Evolutionary conservation across 2,329 filamentous ascomycete species (phyloP), one percentile per base, ranked within the genome.

Genomic region (Ophiocordyceps sinensis): DNA sequence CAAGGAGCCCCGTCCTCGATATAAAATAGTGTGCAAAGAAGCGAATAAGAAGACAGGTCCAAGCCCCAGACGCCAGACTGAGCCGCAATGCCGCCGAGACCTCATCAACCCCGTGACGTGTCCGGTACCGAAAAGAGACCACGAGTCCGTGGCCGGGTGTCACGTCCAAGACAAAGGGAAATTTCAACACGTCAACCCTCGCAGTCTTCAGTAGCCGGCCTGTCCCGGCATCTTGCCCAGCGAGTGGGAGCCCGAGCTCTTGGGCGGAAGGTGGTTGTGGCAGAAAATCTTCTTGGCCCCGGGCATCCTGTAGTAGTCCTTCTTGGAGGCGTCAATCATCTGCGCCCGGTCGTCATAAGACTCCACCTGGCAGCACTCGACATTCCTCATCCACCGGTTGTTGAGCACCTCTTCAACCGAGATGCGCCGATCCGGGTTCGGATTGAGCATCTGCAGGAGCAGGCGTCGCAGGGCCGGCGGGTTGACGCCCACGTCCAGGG

Each of bases 371-470:
- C 85, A 93, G 62, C 85, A 91, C 51, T 88, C 82, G 34, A 87
- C 74, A 40, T 70, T 73, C 63, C 75, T 81, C 51, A 91, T 65
- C 71, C 78, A 86, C n/a, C 79, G 68, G 51, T 83, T 76, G 46
- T 71, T 76, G 41, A 86, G 63, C 1, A 85, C 77, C 1, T 85
- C 75, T 7, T 70, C 62, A 39, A 91, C 83, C 26, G 70, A 74
- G 49, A 82, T 77, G 35, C 87, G 81, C 55, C 77, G 77, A 8
- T 64, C 59, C 0, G 87, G 85, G 48, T 87, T 66, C 0, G 86
- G 85, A 57, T 94, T 79, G 28, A 94, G 70, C 86, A 94, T 93
- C 55, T 75, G 78, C 39, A 91, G 64, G 11, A 94, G 62, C 5
- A 93, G 64, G 11, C 79, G 76, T 44, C 81, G 78, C 43, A 88